phyloP scores from a whole-genome alignment of 1,139 yeast species.

The Protomyces pachydermus region DNA sequence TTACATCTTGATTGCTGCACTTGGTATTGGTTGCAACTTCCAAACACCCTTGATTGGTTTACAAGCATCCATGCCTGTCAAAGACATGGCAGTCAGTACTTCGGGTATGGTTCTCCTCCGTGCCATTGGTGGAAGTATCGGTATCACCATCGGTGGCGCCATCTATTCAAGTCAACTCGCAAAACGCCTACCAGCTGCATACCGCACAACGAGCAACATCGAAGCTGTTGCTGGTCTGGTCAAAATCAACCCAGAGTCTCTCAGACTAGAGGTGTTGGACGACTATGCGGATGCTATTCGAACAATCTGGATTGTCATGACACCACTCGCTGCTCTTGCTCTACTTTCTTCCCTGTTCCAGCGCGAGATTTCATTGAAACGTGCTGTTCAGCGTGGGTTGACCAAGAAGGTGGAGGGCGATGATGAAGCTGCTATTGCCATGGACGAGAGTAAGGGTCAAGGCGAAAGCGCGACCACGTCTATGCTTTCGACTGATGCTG shows the following conservation, averaged over 20 bases:
- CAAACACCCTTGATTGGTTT: slow-evolving; percentile 52
- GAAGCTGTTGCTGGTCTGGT: slow-evolving; percentile 13
- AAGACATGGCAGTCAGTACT: slow-evolving; percentile 30
- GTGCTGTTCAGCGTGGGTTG: background rate
- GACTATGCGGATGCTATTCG: slow-evolving; percentile 8
- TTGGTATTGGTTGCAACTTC: slow-evolving; percentile 52
- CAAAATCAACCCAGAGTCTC: slow-evolving; percentile 2
- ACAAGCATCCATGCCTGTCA: slow-evolving; percentile 54
- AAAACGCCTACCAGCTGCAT: slow-evolving; percentile 1
- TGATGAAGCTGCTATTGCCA: background rate
- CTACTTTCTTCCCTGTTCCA: slow-evolving; percentile 3
- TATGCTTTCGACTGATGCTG: background rate
- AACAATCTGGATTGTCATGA: slow-evolving; percentile 22
- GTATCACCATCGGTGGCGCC: slow-evolving; percentile 27
- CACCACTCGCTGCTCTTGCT: slow-evolving; percentile 14
- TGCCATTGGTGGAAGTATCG: slow-evolving; percentile 26
- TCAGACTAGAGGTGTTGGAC: slow-evolving; percentile 7
- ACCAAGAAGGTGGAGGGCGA: slow-evolving; percentile 1
- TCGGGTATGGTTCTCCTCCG: slow-evolving; percentile 23
- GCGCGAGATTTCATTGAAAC: slow-evolving; percentile 14
- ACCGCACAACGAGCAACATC: background rate
- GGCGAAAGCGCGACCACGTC: background rate
- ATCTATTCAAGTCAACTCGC: slow-evolving; percentile 7
- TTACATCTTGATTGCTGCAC: slow-evolving; percentile 50
- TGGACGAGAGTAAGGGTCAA: background rate